These are phyloP conservation scores for Quercus lobata DNA, from an alignment of 331 rosid genomes.

Conservation along the genomic window DNA sequence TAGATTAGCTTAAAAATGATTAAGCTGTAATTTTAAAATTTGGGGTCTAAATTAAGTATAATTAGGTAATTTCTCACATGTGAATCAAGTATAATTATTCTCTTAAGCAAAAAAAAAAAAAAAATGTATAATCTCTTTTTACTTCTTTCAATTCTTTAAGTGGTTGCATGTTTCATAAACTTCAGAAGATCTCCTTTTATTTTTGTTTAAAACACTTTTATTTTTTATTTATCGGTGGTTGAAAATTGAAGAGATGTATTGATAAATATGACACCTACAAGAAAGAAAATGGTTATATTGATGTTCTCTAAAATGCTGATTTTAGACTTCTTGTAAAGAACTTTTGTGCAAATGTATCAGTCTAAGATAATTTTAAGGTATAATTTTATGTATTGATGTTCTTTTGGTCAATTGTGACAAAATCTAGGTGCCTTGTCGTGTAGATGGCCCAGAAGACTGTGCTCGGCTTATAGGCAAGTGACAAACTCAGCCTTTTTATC, in stretches of 20 bases:
- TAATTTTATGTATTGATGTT: background rate
- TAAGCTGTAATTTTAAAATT: too few relatives aligned
- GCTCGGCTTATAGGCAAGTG: constrained; percentile 62
- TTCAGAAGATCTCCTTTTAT: background rate
- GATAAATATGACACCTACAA: background rate
- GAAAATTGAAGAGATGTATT: background rate
- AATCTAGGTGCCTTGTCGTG: constrained; percentile 72
- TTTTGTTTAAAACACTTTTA: background rate
- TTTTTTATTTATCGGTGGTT: background rate
- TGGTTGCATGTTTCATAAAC: background rate
- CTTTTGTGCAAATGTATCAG: background rate
- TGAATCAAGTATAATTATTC: background rate
- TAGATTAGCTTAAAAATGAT: too few relatives aligned
- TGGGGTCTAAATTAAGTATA: too few relatives aligned
- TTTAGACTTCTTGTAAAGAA: background rate
- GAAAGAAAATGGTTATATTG: background rate
- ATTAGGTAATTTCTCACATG: background rate
- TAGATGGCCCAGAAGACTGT: constrained; percentile 71
- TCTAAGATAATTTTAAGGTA: background rate
- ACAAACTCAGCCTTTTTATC: background rate
- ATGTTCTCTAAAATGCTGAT: background rate
- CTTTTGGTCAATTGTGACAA: constrained; percentile 9
- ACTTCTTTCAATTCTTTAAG: too few relatives aligned
- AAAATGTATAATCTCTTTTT: too few relatives aligned
- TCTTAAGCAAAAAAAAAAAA: too few relatives aligned